phyloP scores from a whole-genome alignment of 1,139 yeast species.

The Geotrichum carabidarum region DNA sequence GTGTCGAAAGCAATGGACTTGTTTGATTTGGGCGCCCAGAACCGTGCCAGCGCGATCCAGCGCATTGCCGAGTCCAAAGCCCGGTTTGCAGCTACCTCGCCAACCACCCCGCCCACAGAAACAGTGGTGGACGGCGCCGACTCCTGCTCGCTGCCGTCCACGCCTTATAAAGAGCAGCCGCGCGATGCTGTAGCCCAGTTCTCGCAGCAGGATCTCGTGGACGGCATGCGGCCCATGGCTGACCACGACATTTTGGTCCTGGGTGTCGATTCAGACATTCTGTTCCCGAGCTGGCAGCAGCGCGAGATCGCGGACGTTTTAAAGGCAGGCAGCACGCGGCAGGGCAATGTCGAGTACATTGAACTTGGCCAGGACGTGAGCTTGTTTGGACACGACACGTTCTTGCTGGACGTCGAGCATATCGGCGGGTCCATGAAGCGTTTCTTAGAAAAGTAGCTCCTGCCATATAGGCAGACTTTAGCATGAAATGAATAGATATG shows the following conservation, averaged over 20 bases:
- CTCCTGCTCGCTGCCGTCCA: conserved; percentile 44
- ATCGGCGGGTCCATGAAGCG: conserved; percentile 70
- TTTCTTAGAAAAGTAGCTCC: conserved; percentile 45
- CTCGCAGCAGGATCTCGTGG: conserved; percentile 46
- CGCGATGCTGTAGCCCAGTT: conserved; percentile 25
- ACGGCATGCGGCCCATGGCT: conserved; percentile 61
- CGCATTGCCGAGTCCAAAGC: background rate
- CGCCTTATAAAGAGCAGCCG: conserved; percentile 54
- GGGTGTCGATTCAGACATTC: conserved; percentile 87
- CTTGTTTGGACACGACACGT: conserved; percentile 87
- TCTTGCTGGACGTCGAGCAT: conserved; percentile 68
- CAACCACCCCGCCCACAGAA: background rate
- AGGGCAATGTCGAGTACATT: conserved; percentile 43
- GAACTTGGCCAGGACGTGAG: conserved; percentile 74
- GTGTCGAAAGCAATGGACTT: conserved; percentile 92
- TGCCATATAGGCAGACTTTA: background rate
- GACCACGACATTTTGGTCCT: conserved; percentile 67
- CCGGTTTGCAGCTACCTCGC: background rate
- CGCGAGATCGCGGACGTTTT: conserved; percentile 68
- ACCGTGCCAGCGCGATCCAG: background rate
- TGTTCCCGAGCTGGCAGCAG: conserved; percentile 95
- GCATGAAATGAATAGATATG: background rate
- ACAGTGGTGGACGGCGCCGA: conserved; percentile 2
- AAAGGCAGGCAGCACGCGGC: conserved; percentile 30
- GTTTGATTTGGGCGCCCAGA: conserved; percentile 63